Evolutionary conservation across 2,329 filamentous ascomycete genomes (phyloP), one percentile per base, ranked within the genome.

Genomic region (Xylariaceae sp.): DNA sequence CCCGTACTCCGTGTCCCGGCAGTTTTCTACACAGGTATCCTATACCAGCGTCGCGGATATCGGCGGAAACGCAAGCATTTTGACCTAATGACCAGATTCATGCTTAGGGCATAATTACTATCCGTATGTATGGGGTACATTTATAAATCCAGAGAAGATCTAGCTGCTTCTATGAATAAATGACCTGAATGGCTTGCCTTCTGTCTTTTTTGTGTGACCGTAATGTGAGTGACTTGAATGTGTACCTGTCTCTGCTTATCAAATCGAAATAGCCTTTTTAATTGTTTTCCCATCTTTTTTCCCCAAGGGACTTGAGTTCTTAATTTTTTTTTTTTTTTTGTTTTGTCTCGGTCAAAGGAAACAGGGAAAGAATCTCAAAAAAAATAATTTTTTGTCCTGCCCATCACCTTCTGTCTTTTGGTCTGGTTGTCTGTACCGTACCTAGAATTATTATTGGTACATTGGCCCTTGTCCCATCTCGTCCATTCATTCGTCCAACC

Each of bases 221-320:
- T 32, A 16, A 16, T 32, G 27, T 32, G 27, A 12, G 12, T 4
- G 27, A 4, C 27, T 16, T 32, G 27, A 32, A 8, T 32, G 27
- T 32, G 27, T 29, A 14, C 14, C 8, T 29, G 25, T 29, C 8
- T 29, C 14, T 19, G 23, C 14, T 22, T 32, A 25, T 41, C 22
- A 21, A 29, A 17, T 44, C 35, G 44, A 48, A 32, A 38, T 42
- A 45, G 27, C 38, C 44, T 42, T 45, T 46, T n/a, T n/a, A n/a
- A 45, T 52, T 45, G 50, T 48, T 44, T 40, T 47, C 36, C 36
- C 43, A 47, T 48, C 43, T 40, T 22, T 41, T 40, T 36, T 41
- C 54, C 48, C 55, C 54, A 49, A 53, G 47, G 51, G 48, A 50
- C 43, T 39, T 40, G 42, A 55, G 49, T 48, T 48, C 44, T 45